Evolutionary conservation across 75 land plant genomes (phyloP).

Genomic region (Sequoiadendron giganteum): DNA sequence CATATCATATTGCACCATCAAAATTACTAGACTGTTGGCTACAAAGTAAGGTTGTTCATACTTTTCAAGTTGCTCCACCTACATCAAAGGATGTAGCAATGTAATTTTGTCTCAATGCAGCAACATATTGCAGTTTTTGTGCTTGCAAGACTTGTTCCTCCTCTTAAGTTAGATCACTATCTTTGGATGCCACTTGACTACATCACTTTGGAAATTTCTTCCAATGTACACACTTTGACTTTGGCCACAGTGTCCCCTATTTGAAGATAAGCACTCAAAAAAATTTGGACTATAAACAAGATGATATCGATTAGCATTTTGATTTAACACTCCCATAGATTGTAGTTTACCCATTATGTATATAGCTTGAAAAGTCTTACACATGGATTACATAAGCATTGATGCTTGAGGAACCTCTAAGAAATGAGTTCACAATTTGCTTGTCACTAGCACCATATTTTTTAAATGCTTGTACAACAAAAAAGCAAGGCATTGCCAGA

Average conservation of each 20-base stretch:
- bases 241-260: slow-evolving; percentile 50
- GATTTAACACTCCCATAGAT: slow-evolving; percentile 39
- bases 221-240: slow-evolving; percentile 51
- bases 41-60: too few species aligned
- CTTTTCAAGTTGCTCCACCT: slow-evolving; percentile 12
- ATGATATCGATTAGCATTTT: slow-evolving; percentile 51
- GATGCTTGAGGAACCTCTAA: neutral
- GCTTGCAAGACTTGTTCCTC: slow-evolving; percentile 66
- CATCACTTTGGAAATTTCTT: slow-evolving; percentile 26
- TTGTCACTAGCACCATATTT: slow-evolving; percentile 49
- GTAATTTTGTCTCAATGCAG: slow-evolving; percentile 29
- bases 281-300: slow-evolving; percentile 27
- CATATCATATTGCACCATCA: too few species aligned
- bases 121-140: slow-evolving; percentile 41
- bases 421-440: slow-evolving; percentile 1
- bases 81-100: slow-evolving; percentile 47
- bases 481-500: too few species aligned
- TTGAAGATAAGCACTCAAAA: slow-evolving; percentile 54
- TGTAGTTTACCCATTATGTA: slow-evolving; percentile 36
- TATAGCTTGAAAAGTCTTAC: slow-evolving; percentile 52
- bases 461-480: slow-evolving; percentile 12
- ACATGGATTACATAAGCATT: slow-evolving; percentile 36
- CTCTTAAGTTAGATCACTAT: slow-evolving; percentile 10
- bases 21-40: too few species aligned
- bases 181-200: slow-evolving; percentile 60